A percentile compares a stretch with the other conserved stretches of the same genome.
phyloP scores from a whole-genome alignment of 257 asterid species.

The Ilex asprella region DNA sequence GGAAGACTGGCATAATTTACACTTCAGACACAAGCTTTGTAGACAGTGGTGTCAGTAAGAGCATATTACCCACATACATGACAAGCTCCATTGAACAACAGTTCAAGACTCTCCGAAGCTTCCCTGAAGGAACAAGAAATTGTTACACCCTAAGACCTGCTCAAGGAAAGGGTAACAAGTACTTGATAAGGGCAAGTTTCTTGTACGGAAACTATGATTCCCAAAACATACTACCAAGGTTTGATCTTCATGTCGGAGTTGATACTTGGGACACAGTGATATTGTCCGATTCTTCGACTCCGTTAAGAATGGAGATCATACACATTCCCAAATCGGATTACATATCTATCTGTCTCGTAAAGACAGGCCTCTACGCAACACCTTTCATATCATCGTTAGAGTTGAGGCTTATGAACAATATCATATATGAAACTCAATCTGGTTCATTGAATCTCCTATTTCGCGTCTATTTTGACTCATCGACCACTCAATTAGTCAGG shows the following conservation, averaged over 20 bases:
- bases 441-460: not conserved
- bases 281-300: not conserved
- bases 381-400: conserved; percentile 36
- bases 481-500: too few relatives aligned
- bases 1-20: conserved; percentile 15
- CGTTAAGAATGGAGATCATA: conserved; percentile 13
- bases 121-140: conserved; percentile 19
- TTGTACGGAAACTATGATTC: conserved; percentile 29
- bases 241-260: conserved; percentile 37
- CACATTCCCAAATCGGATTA: conserved; percentile 23
- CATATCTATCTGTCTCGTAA: conserved; percentile 28
- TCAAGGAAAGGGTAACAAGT: conserved; percentile 7
- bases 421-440: not conserved
- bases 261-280: conserved; percentile 21
- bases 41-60: conserved; percentile 14
- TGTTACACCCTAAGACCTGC: conserved; percentile 17
- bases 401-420: conserved; percentile 12
- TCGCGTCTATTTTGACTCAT: too few relatives aligned
- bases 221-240: conserved; percentile 17
- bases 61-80: conserved; percentile 5
- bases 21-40: conserved; percentile 9
- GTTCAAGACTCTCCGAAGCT: conserved; percentile 21
- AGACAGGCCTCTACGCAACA: conserved; percentile 13
- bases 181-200: conserved; percentile 25
- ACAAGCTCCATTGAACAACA: not conserved